Percentiles rank a stretch among this genome's conserved stretches.
These are phyloP conservation scores for Saccharomycopsis malanga DNA, from an alignment of 805 yeast genomes.

Conservation along the genomic window DNA sequence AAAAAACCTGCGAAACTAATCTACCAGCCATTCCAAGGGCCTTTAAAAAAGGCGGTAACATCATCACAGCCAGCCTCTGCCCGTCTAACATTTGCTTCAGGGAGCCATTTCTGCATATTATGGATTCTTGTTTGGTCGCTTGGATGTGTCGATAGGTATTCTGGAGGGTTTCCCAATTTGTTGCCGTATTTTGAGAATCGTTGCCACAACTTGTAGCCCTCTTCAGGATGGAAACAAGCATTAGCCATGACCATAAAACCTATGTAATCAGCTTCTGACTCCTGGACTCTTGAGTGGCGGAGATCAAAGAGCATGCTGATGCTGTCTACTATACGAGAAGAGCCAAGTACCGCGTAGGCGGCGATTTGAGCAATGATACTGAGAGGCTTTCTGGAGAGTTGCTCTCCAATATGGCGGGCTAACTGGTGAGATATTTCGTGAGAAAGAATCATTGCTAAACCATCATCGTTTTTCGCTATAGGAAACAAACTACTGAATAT, in stretches of 20 bases:
- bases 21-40: no score
- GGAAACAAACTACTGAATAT: conserved; percentile 75
- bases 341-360: conserved; percentile 32
- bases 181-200: conserved; percentile 49
- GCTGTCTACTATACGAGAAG: neutral
- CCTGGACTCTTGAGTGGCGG: conserved; percentile 70
- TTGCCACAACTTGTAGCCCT: conserved; percentile 72
- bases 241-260: conserved; percentile 88
- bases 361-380: conserved; percentile 45
- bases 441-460: conserved; percentile 87
- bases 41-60: conserved; percentile 9
- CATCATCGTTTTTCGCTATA: conserved; percentile 76
- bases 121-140: conserved; percentile 64
- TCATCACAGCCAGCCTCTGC: conserved; percentile 17
- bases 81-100: conserved; percentile 32
- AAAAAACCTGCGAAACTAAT: no score
- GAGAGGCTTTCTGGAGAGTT: conserved; percentile 69
- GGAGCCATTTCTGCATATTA: conserved; percentile 64
- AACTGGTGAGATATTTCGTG: conserved; percentile 94
- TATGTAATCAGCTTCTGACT: conserved; percentile 90
- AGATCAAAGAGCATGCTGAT: neutral
- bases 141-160: conserved; percentile 86
- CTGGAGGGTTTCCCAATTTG: conserved; percentile 35
- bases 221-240: conserved; percentile 78
- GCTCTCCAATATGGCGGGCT: conserved; percentile 87